Conservation (phyloP, 768 basidiomycete genomes). For the Trametes maxima region DNA sequence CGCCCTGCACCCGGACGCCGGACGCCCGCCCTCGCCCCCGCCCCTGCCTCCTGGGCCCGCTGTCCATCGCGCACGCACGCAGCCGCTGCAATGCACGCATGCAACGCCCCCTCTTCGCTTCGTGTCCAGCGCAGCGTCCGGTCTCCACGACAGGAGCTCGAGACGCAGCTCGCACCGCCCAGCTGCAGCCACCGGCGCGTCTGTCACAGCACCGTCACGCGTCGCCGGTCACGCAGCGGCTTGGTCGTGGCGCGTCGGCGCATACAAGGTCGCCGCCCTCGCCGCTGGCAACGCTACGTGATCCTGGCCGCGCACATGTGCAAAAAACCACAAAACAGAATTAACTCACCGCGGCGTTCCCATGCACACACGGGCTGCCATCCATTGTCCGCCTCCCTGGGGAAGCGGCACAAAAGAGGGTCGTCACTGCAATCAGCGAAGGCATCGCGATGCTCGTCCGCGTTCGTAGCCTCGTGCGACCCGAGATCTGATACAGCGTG, state of each 20-base stretch:
- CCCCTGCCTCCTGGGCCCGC: background rate
- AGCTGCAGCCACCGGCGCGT: background rate
- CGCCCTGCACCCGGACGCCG: background rate
- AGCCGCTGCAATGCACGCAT: background rate
- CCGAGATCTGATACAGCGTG: slow-evolving; percentile 9
- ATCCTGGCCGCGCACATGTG: slow-evolving; percentile 4
- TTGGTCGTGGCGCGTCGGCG: background rate
- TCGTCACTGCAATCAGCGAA: slow-evolving; percentile 3
- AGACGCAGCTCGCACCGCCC: slow-evolving; percentile 1
- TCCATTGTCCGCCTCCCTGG: slow-evolving; percentile 16
- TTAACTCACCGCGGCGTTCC: slow-evolving; percentile 9
- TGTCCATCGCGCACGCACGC: slow-evolving; percentile 7
- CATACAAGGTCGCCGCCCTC: background rate
- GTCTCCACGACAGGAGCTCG: background rate
- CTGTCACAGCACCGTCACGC: slow-evolving; percentile 10
- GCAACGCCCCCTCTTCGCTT: background rate
- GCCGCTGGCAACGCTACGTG: slow-evolving; percentile 1
- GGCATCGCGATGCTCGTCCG: slow-evolving; percentile 5
- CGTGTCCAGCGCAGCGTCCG: background rate
- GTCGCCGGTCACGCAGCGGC: slow-evolving; percentile 4
- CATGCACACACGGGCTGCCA: slow-evolving; percentile 10
- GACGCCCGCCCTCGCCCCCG: background rate
- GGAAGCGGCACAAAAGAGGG: slow-evolving; percentile 11
- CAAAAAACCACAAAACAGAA: background rate
- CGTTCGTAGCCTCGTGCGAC: slow-evolving; percentile 14